Evolutionary conservation across 371 early-diverging fungal genomes (phyloP), one percentile per base, ranked within the genome.

Genomic region (Encephalitozoon cuniculi): DNA sequence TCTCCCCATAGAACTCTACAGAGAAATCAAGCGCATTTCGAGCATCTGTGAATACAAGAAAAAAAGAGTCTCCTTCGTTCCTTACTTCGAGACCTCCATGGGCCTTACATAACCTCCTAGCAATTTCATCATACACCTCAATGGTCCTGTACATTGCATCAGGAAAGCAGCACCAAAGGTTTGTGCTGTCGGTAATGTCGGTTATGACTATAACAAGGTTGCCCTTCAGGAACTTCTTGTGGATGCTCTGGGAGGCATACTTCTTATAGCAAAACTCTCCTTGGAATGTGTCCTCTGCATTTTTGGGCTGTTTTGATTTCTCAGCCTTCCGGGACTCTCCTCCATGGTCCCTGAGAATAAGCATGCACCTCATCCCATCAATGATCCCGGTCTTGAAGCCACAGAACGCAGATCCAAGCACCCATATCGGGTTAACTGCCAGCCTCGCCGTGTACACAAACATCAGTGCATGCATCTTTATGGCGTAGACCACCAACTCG

Each of bases 21-120:
- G 52, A 49, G 32, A 74, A 74, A 12, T 52, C 25, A 5, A 66
- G 26, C 12, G 64, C 43, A 34, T 64, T 39, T 23, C 39, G 25
- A 40, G 26, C 40, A 39, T 43, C 54, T 7, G 34, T 32, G 46
- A 75, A 75, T 15, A 44, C 40, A 12, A 68, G 3, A 2, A 75
- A 49, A 51, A 75, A 75, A 11, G 75, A 53, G 63, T 75, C 75
- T 41, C 75, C 75, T 59, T 75, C 75, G 39, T 75, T 75, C 23
- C 63, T 54, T 18, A 59, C 23, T 26, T 53, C 55, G 1, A 54
- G 43, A 0, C 75, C 75, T 18, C 49, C 49, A 75, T 49, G 28
- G n/a, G 41, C 26, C 15, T 59, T 44, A 41, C 67, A 44, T 43
- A 75, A 46, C 2, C 55, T 34, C 23, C 34, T 28, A 49, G 37